Percentiles rank a stretch among this genome's conserved stretches.
Evolutionary conservation across 306 rosid species (phyloP).

Genomic region (Fagus sylvatica): DNA sequence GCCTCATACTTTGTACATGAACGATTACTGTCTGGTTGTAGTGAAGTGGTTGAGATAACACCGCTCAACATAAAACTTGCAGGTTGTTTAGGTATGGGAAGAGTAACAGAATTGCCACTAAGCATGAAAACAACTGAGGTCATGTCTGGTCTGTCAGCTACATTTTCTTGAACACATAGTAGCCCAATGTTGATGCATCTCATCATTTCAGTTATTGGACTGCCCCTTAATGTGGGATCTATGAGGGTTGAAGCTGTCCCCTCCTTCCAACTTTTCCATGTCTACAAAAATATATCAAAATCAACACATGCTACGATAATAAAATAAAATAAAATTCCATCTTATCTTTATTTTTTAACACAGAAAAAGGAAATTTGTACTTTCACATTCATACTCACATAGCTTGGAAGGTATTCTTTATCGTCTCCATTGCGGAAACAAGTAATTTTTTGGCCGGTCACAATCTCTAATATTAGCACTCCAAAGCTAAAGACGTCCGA

Average conservation of each 20-base stretch:
- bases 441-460: neutral
- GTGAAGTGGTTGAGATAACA: too few species aligned
- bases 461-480: neutral
- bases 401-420: too few species aligned
- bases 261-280: slow-evolving; percentile 35
- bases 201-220: slow-evolving; percentile 23
- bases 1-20: neutral
- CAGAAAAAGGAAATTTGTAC: too few species aligned
- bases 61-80: neutral
- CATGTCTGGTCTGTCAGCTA: slow-evolving; percentile 31
- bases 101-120: slow-evolving; percentile 5
- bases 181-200: slow-evolving; percentile 37
- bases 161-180: slow-evolving; percentile 37
- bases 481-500: neutral
- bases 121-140: slow-evolving; percentile 33
- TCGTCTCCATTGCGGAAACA: neutral
- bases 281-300: slow-evolving; percentile 5
- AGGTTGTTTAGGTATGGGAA: neutral
- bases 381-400: too few species aligned
- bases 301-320: too few species aligned
- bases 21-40: neutral
- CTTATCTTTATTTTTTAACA: too few species aligned
- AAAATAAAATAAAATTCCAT: too few species aligned
- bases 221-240: slow-evolving; percentile 18
- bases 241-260: slow-evolving; percentile 16